Base-by-base conservation (phyloP, 2,329 filamentous ascomycete genomes). In the Phialophora tarda region DNA sequence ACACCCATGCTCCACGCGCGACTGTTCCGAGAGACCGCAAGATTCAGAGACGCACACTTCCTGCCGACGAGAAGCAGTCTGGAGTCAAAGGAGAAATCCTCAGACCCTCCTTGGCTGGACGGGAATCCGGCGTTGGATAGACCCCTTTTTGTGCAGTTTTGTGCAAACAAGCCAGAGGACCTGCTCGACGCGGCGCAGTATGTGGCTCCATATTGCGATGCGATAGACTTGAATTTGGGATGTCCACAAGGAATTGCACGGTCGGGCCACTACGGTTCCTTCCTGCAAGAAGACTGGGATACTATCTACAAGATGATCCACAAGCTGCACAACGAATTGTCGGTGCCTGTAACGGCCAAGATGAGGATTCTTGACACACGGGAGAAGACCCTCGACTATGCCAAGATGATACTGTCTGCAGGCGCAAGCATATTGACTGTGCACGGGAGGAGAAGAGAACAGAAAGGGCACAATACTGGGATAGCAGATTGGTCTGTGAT, bases 1-100 rank as follows among this genome's bases (percentile, higher is more conserved):
- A 92, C 93, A 0, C 95, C 95, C 57, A 99, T 99, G 95, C 86
- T 97, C 69, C 95, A 99, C 78, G 93, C 95, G 2, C 91, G 93
- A 63, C 85, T 98, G 71, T 99, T 96, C 77, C 84, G 85, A 53
- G 90, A 96, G 69, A 88, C 86, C 11, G 81, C 87, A 23, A 89
- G 89, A 69, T 96, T 96, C 78, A 89, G 94, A 72, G 84, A 88
- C 61, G 82, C 88, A 8, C 89, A 95, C 77, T 97, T 98, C 78
- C 91, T 97, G 73, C 88, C 92, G 0, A 84, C 82, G 4, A 78
- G 78, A 68, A 80, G 59, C 76, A 80, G 69, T 63, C 57, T 71
- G 71, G 74, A 28, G 67, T 79, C 50, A 72, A 78, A 59, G 62
- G 73, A 66, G 32, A 70, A 30, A 75, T 79, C 68, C 54, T 75